Conservation (phyloP, 352 stramenopile species). For the Phytophthora citricola region DNA sequence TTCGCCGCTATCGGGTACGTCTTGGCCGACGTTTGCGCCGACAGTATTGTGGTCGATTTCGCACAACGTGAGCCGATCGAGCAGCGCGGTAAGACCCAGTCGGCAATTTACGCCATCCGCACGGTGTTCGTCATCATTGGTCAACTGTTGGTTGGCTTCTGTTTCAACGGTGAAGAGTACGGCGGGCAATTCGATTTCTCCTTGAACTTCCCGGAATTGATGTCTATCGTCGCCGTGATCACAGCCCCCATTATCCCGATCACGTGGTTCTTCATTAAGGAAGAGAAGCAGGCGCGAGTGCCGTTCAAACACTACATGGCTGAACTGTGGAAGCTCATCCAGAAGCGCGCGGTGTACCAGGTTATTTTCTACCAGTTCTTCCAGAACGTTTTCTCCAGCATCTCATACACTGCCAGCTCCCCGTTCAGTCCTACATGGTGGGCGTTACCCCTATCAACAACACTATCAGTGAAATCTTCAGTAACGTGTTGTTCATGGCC, state of each 20-base stretch:
- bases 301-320: conserved; percentile 37
- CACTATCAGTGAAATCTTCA: conserved; percentile 40
- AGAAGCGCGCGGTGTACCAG: conserved; percentile 50
- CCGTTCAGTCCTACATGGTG: conserved; percentile 42
- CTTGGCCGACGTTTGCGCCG: conserved; percentile 57
- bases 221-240: conserved; percentile 38
- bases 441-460: conserved; percentile 40
- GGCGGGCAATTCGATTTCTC: conserved; percentile 54
- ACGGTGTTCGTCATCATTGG: conserved; percentile 40
- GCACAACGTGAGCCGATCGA: conserved; percentile 41
- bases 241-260: conserved; percentile 34
- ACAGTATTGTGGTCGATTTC: conserved; percentile 51
- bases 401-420: conserved; percentile 34
- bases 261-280: conserved; percentile 50
- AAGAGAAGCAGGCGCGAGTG: conserved; percentile 35
- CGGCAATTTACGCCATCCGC: conserved; percentile 42
- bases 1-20: conserved; percentile 64
- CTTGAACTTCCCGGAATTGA: conserved; percentile 42
- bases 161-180: conserved; percentile 53
- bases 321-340: conserved; percentile 43
- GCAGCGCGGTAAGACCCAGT: conserved; percentile 44
- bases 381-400: conserved; percentile 40
- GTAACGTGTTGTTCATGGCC: conserved; percentile 36
- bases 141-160: conserved; percentile 43
- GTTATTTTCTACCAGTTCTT: conserved; percentile 55